phyloP scores from a whole-genome alignment of 768 basidiomycete species.

The Mycena pura region DNA sequence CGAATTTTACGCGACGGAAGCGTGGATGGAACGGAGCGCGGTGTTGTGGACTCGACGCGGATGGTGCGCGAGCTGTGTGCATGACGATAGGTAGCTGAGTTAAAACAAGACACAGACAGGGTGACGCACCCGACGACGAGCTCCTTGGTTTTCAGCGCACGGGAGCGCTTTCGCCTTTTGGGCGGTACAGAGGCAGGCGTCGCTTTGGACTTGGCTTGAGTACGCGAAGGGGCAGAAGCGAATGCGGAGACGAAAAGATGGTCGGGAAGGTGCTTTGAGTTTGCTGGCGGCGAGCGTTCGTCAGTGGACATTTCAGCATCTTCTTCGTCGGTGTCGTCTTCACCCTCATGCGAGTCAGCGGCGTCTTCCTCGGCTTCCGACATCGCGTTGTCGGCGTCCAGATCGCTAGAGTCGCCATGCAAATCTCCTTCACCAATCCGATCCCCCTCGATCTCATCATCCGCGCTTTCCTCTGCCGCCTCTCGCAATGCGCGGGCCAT shows the following conservation, averaged over 20 bases:
- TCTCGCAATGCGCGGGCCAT: constrained; percentile 53
- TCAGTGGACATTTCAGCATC: constrained; percentile 27
- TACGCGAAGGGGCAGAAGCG: constrained; percentile 34
- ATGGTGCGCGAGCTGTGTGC: constrained; percentile 56
- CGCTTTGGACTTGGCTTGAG: constrained; percentile 32
- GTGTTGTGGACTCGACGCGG: constrained; percentile 41
- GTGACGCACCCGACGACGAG: constrained; percentile 60
- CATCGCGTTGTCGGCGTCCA: constrained; percentile 30
- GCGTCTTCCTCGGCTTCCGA: constrained; percentile 31
- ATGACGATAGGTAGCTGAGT: background rate
- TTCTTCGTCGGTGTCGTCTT: constrained; percentile 34
- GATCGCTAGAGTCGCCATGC: constrained; percentile 38
- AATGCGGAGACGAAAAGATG: constrained; percentile 68
- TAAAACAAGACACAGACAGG: background rate
- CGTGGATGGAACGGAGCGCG: constrained; percentile 45
- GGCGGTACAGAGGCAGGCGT: constrained; percentile 30
- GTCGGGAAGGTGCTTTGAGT: constrained; percentile 66
- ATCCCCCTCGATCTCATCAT: constrained; percentile 30
- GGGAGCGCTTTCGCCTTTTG: constrained; percentile 40
- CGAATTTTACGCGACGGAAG: constrained; percentile 55
- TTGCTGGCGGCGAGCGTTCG: constrained; percentile 26
- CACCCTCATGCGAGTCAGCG: constrained; percentile 26
- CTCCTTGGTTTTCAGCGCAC: constrained; percentile 49
- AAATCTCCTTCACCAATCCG: constrained; percentile 35
- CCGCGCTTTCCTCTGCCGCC: constrained; percentile 38